Evolutionary conservation across 768 basidiomycete genomes (phyloP), one percentile per base, ranked within the genome.

Genomic region (Stropharia rugosoannulata): DNA sequence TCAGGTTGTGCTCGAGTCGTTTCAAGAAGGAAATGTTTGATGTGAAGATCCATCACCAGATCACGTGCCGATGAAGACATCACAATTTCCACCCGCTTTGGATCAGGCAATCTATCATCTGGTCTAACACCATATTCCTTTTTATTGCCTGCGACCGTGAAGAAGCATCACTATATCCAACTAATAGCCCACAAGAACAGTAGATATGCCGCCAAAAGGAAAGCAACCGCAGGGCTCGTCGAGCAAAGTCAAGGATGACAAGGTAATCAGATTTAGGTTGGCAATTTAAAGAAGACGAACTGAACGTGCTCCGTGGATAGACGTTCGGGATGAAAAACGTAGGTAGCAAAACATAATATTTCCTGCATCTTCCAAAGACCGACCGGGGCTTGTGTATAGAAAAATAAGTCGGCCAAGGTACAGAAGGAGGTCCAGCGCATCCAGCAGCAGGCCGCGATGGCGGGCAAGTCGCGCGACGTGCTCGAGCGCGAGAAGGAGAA

Each of bases 361-460:
- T 6, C 10, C 53, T 56, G 47, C 32, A 32, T 35, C 47, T 40
- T 29, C 27, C 45, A 43, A 48, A 29, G 46, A 18, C 25, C 39
- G 10, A 29, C 37, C 19, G 6, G 27, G 29, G 25, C 29, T 46
- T 46, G 12, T 8, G 10, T 56, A 50, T 67, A 92, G 90, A 95
- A 95, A 92, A 95, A 94, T 69, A 95, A 93, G 76, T 95, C 94
- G 2, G 74, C 92, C 64, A 97, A 89, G 71, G 95, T 95, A 25
- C 90, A 98, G 77, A 85, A 89, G 62, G 81, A 93, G 60, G 87
- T 96, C 18, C 84, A 85, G 48, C 79, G 79, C 44, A 83, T 98
- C 47, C 86, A 97, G 73, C 80, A 87, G 58, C 91, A 95, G 69
- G 81, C 85, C 41, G 73, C 87, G 3, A 62, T 75, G 62, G 69